A percentile compares a stretch with the other conserved stretches of the same genome.
phyloP scores from a whole-genome alignment of 2,329 filamentous ascomycete genomes.

The Penicillium sp. region DNA sequence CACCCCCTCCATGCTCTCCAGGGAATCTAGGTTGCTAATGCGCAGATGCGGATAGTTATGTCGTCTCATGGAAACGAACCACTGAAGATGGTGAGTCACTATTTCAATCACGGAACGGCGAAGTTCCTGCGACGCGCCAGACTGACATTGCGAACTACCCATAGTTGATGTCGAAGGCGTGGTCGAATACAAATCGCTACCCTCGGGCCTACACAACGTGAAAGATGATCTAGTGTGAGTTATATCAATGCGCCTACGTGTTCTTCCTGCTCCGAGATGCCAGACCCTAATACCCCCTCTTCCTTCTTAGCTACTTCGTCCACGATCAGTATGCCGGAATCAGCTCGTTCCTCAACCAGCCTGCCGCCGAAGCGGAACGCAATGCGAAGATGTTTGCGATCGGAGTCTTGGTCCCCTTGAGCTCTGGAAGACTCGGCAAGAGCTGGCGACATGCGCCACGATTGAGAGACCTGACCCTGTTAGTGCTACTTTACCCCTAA shows the following conservation, averaged over 20 bases:
- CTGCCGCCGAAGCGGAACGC: constrained; percentile 76
- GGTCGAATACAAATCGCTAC: constrained; percentile 95
- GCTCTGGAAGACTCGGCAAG: constrained; percentile 81
- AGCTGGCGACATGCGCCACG: constrained; percentile 85
- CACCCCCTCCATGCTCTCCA: constrained; percentile 2
- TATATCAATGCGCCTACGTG: background rate
- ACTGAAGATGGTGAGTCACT: constrained; percentile 62
- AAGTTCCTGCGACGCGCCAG: constrained; percentile 8
- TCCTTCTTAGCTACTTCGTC: constrained; percentile 77
- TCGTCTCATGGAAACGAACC: constrained; percentile 84
- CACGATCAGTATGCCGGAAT: constrained; percentile 83
- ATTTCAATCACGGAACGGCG: constrained; percentile 5
- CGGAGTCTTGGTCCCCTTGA: constrained; percentile 83
- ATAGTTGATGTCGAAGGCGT: constrained; percentile 73
- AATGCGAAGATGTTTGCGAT: constrained; percentile 94
- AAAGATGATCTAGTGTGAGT: constrained; percentile 73
- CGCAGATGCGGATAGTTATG: constrained; percentile 60
- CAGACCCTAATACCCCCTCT: constrained; percentile 13
- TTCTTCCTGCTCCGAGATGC: background rate
- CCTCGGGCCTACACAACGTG: constrained; percentile 89
- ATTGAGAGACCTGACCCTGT: constrained; percentile 76
- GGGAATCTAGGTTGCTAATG: constrained; percentile 19
- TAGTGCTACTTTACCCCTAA: constrained; percentile 28
- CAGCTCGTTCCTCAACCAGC: constrained; percentile 86
- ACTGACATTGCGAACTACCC: constrained; percentile 18